Base-by-base conservation (phyloP, 306 rosid genomes). In the Castanea mollissima region DNA sequence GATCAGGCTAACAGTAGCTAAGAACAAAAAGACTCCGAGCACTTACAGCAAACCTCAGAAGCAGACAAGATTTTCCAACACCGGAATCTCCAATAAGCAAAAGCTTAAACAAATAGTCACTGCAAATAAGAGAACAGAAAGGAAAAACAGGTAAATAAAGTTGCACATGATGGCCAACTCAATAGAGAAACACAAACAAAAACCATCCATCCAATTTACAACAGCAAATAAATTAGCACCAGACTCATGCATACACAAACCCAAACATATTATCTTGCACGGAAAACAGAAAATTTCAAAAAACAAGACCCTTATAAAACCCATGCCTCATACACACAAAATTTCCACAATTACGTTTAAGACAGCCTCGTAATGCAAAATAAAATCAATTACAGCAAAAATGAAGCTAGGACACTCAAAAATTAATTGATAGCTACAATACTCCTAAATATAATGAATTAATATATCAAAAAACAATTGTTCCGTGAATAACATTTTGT, bases 1-100 rank as follows among this genome's bases (percentile, higher is more conserved):
- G 64, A 10, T 20, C 14, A 21, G 32, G 64, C 64, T 1, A 55
- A 55, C 6, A 18, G 23, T 1, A 55, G 21, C 18, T 55, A 55
- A 55, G 34, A 60, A 23, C 67, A 60, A n/a, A 23, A 60, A 14
- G 31, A 59, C 41, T 31, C 69, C 74, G 13, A 29, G 65, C 80
- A 88, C 99, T 91, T 95, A 95, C 99, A 84, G 99, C 99, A 82
- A 95, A 95, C 95, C 99, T 91, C 89, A 95, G 87, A 86, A 95
- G 99, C 69, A 95, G 87, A 83, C 99, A 95, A n/a, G 99, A 95
- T 87, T 95, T 95, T 69, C 99, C 99, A 29, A 95, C 99, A 79
- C 99, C 99, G 54, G 99, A 95, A 85, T 95, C 99, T 80, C 99
- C 99, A 64, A 95, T 95, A 71, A 95, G 90, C 86, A 95, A 83